Percentiles rank a stretch among this genome's conserved stretches.
Conservation (phyloP, 2,329 filamentous ascomycete genomes). For the Shiraia bambusicola region DNA sequence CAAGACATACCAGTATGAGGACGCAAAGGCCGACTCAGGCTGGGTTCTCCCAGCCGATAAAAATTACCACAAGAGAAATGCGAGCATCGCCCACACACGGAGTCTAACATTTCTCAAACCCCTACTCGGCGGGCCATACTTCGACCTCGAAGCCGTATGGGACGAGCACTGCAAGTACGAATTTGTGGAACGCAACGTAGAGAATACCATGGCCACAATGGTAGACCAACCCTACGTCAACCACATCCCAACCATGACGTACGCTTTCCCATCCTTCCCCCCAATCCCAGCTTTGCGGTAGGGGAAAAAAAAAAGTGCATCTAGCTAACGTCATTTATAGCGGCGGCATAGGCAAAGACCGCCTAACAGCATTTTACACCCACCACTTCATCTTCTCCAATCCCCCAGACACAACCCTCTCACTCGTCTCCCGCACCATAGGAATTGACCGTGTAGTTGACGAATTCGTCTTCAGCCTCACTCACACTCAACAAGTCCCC, state of each 20-base stretch:
- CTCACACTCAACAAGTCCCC: conserved; percentile 35
- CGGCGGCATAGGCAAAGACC: conserved; percentile 67
- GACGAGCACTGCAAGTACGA: conserved; percentile 74
- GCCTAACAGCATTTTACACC: conserved; percentile 67
- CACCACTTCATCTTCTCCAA: conserved; percentile 76
- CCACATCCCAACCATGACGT: conserved; percentile 66
- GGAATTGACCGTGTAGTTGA: conserved; percentile 66
- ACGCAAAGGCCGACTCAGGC: conserved; percentile 22
- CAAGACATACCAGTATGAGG: conserved; percentile 30
- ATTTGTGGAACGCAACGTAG: conserved; percentile 68
- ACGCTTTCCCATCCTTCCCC: too few relatives aligned
- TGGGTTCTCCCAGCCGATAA: conserved; percentile 35
- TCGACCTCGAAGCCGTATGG: conserved; percentile 77
- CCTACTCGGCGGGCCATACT: conserved; percentile 63
- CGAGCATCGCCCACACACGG: conserved; percentile 66
- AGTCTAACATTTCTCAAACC: conserved; percentile 66
- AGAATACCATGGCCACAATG: conserved; percentile 79
- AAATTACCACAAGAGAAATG: conserved; percentile 51
- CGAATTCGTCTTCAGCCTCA: conserved; percentile 41
- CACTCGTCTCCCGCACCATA: conserved; percentile 70
- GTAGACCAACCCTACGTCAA: conserved; percentile 78
- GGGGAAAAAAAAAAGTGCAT: too few relatives aligned
- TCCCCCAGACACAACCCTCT: conserved; percentile 64
- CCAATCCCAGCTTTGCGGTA: too few relatives aligned
- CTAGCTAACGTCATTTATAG: conserved; percentile 6